Base-by-base conservation (phyloP, 257 asterid genomes). In the Rehmannia glutinosa region DNA sequence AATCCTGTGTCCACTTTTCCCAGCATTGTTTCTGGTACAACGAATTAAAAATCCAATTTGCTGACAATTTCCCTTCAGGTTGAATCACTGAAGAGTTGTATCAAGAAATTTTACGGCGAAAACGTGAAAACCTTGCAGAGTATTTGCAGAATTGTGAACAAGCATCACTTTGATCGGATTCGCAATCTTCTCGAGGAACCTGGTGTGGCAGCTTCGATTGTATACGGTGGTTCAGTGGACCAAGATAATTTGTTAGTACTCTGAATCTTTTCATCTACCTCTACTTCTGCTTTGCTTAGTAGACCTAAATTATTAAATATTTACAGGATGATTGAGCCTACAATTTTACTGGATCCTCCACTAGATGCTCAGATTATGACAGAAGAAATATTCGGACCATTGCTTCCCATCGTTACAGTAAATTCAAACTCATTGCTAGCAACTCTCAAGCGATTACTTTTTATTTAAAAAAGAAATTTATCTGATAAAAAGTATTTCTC, bases 341-440 rank as follows among this genome's bases (percentile, higher is more conserved):
- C 98, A 4, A 86, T 93, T 71, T 79, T 93, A 76, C 62, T 93
- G 78, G 83, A 93, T 83, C 97, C 97, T 64, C 98, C 98, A 8
- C 79, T 81, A n/a, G 92, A 93, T 70, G 62, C 97, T 47, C 81
- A 61, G 46, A 77, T 93, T 70, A 90, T 93, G 98, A 82, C 82
- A 0, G 97, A 93, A 61, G 98, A 93, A 75, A 87, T 93, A 67
- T 93, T 93, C 20, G 97, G 98, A 23, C 97, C 97, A n/a, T 73
- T 93, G 82, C 96, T 93, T 51, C 97, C 97, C 23, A 83, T 92
- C 69, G 80, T 90, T 43, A 92, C 96, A 5, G 98, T 90, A 84
- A 83, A 69, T 57, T 58, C 45, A 49, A 33, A 41, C 27, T 2
- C 27, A 20, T 36, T n/a, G 3, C 50, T 32, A 45, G 19, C 56